Conservation (phyloP, 2,329 filamentous ascomycete species). For the Acephala macrosclerotiorum region DNA sequence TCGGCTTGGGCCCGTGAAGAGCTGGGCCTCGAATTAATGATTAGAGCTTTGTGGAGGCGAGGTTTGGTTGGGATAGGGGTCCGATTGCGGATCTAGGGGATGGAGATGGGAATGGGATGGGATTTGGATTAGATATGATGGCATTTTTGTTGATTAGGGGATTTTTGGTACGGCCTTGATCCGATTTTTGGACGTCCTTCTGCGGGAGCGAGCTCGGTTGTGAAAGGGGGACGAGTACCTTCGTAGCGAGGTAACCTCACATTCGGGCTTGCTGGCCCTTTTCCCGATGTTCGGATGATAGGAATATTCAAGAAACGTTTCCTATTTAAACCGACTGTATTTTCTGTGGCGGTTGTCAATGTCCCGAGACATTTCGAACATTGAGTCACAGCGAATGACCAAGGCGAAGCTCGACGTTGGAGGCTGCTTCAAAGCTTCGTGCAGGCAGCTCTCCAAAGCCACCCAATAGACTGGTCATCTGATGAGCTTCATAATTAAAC, state of each 20-base stretch:
- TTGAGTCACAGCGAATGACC: not conserved
- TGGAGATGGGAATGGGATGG: not conserved
- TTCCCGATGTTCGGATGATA: not conserved
- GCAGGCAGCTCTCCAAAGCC: no score
- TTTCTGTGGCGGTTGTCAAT: not conserved
- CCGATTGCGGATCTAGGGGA: not conserved
- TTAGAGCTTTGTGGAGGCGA: not conserved
- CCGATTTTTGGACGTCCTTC: not conserved
- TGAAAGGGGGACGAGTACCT: not conserved
- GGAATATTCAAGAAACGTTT: not conserved
- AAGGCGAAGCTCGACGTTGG: not conserved
- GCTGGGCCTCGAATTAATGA: not conserved
- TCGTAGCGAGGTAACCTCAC: not conserved
- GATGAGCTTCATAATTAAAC: not conserved
- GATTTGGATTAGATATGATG: not conserved
- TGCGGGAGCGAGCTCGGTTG: no score
- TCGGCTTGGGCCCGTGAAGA: not conserved
- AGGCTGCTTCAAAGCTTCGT: no score
- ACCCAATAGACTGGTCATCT: no score
- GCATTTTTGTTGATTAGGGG: not conserved
- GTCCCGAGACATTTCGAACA: conserved; percentile 1
- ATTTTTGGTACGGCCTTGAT: not conserved
- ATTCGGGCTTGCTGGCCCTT: not conserved
- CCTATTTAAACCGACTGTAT: conserved; percentile 1
- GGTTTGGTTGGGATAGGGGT: not conserved